These are phyloP conservation scores for Brettanomyces custersianus DNA, from an alignment of 805 yeast genomes.

Conservation along the genomic window DNA sequence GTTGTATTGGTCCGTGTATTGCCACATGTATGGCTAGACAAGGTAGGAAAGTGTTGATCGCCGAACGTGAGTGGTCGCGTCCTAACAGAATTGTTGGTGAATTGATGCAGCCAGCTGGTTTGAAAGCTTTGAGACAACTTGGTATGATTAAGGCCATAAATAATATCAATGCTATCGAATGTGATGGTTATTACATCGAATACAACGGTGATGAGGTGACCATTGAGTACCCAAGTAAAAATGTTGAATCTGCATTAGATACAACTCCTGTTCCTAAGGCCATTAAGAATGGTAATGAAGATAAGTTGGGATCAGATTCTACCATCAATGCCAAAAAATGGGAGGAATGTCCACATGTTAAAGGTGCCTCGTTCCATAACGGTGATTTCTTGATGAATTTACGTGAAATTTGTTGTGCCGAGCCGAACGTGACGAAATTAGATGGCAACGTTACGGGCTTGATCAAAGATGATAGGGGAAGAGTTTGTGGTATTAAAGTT, in stretches of 20 bases:
- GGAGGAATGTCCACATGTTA: constrained; percentile 47
- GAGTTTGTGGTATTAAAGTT: constrained; percentile 71
- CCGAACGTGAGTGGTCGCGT: constrained; percentile 83
- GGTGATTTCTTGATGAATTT: constrained; percentile 79
- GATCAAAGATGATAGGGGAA: constrained; percentile 41
- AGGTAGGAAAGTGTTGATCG: constrained; percentile 70
- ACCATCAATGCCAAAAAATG: constrained; percentile 42
- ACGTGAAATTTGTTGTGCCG: constrained; percentile 57
- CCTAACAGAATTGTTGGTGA: constrained; percentile 98
- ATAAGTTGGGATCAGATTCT: constrained; percentile 36
- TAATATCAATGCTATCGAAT: constrained; percentile 68
- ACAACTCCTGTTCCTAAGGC: constrained; percentile 42
- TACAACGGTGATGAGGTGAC: constrained; percentile 48
- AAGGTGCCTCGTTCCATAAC: constrained; percentile 88
- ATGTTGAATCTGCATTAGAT: constrained; percentile 33
- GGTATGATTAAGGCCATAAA: constrained; percentile 76
- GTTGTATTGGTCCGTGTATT: constrained; percentile 89
- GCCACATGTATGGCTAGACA: constrained; percentile 87
- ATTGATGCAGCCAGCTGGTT: constrained; percentile 94
- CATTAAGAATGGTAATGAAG: constrained; percentile 52
- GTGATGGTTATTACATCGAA: constrained; percentile 73
- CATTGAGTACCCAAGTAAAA: constrained; percentile 67
- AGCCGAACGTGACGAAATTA: constrained; percentile 65
- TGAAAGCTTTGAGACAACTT: constrained; percentile 68
- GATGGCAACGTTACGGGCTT: constrained; percentile 79